Evolutionary conservation across 192 early-diverging fungal species (phyloP).

Genomic region (Backusella circina): DNA sequence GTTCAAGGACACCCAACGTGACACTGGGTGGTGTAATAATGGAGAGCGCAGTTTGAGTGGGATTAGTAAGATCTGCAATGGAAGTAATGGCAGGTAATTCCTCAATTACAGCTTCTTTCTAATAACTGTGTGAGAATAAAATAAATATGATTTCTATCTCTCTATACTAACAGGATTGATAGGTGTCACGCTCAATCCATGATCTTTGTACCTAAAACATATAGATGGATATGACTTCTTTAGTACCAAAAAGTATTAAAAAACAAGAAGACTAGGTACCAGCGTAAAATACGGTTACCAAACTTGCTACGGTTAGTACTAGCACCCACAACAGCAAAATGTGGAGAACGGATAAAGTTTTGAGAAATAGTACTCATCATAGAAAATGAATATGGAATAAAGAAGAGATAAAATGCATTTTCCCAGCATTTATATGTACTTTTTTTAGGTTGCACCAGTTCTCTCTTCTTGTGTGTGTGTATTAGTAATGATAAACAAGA

Average conservation of each 20-base stretch:
- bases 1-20: constrained; percentile 53
- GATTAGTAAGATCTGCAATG: constrained; percentile 31
- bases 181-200: constrained; percentile 24
- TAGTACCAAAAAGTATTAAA: too few relatives aligned
- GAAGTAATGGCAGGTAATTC: constrained; percentile 36
- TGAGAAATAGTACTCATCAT: background rate
- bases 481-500: background rate
- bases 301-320: constrained; percentile 68
- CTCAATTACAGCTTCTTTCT: constrained; percentile 44
- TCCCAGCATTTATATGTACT: background rate
- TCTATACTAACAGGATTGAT: constrained; percentile 27
- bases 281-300: constrained; percentile 81
- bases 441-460: background rate
- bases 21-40: constrained; percentile 69
- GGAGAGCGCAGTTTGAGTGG: constrained; percentile 51
- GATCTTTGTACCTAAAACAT: constrained; percentile 19
- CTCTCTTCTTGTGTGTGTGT: too few relatives aligned
- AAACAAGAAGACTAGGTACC: constrained; percentile 41
- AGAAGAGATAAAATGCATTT: background rate
- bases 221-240: too few relatives aligned
- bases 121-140: background rate
- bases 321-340: constrained; percentile 79
- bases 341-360: constrained; percentile 14
- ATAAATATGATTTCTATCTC: background rate
- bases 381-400: background rate